Evolutionary conservation across 2,329 filamentous ascomycete species (phyloP).

Genomic region (Colletotrichum ledebouriae): DNA sequence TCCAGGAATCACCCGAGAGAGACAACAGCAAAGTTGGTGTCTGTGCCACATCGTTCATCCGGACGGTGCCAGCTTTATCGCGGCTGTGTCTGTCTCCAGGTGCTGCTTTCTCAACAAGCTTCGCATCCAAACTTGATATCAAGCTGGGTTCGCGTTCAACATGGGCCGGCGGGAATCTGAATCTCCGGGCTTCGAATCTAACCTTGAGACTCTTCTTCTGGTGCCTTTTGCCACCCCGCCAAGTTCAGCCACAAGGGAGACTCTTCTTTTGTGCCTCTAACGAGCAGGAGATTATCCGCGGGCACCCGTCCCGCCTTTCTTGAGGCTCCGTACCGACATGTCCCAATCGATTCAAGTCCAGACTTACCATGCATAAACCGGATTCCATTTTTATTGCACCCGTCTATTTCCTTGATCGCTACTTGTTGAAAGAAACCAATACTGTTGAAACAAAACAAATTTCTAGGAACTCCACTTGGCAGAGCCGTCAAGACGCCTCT

Average conservation of each 20-base stretch:
- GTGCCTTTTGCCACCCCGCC: no score
- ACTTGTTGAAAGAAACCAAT: constrained; percentile 40
- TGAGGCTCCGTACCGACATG: constrained; percentile 9
- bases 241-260: no score
- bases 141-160: neutral
- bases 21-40: constrained; percentile 1
- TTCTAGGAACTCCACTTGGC: neutral
- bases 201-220: neutral
- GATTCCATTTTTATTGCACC: constrained; percentile 9
- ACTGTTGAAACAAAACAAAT: constrained; percentile 34
- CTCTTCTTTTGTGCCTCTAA: neutral
- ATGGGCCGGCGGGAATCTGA: constrained; percentile 3
- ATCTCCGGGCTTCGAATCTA: neutral
- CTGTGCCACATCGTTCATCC: constrained; percentile 7
- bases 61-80: constrained; percentile 17
- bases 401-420: constrained; percentile 33
- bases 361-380: neutral
- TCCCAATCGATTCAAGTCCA: constrained; percentile 4
- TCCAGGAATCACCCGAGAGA: neutral
- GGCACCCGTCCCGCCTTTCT: constrained; percentile 18
- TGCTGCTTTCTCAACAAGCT: neutral
- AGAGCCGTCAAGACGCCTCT: neutral
- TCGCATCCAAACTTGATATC: neutral
- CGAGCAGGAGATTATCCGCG: neutral
- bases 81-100: neutral